A percentile compares a stretch with the other conserved stretches of the same genome.
These are phyloP conservation scores for Endothia cerciana DNA, from an alignment of 2,329 filamentous ascomycete genomes.

Conservation along the genomic window DNA sequence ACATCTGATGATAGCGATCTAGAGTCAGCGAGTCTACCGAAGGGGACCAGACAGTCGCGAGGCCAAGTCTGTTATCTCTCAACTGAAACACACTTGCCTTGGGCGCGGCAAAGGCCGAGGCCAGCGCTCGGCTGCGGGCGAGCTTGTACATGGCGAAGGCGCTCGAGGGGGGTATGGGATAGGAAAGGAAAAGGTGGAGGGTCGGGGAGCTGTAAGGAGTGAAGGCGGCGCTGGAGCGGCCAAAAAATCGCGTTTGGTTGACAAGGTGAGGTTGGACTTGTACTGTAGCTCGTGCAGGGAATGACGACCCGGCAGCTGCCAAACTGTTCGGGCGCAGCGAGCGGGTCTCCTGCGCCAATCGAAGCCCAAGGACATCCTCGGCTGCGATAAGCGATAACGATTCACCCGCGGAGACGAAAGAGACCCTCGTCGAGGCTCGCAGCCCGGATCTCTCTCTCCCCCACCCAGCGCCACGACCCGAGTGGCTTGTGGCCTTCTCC, in stretches of 20 bases:
- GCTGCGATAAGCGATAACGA: conserved; percentile 7
- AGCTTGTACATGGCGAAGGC: conserved; percentile 76
- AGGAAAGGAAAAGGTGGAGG: conserved; percentile 1
- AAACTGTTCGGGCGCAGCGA: conserved; percentile 16
- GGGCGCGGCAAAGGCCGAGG: conserved; percentile 77
- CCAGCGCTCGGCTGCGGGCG: conserved; percentile 78
- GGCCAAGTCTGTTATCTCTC: neutral
- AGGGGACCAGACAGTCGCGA: too few species aligned
- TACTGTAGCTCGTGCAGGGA: conserved; percentile 15
- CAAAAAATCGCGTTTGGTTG: conserved; percentile 20
- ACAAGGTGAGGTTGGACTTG: conserved; percentile 16
- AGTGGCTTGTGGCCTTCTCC: too few species aligned
- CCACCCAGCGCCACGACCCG: too few species aligned
- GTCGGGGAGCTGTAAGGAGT: conserved; percentile 24
- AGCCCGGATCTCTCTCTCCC: neutral
- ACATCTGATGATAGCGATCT: conserved; percentile 41
- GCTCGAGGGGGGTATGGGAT: conserved; percentile 5
- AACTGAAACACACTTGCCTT: conserved; percentile 59
- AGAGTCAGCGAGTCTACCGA: conserved; percentile 25
- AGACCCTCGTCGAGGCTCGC: too few species aligned
- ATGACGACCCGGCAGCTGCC: conserved; percentile 26
- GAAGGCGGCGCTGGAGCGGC: conserved; percentile 22
- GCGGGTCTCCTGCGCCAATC: neutral
- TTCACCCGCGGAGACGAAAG: neutral
- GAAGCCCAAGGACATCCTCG: neutral